These are phyloP conservation scores for Thecaphora frezii DNA, from an alignment of 1,284 basidiomycete genomes.

Conservation along the genomic window DNA sequence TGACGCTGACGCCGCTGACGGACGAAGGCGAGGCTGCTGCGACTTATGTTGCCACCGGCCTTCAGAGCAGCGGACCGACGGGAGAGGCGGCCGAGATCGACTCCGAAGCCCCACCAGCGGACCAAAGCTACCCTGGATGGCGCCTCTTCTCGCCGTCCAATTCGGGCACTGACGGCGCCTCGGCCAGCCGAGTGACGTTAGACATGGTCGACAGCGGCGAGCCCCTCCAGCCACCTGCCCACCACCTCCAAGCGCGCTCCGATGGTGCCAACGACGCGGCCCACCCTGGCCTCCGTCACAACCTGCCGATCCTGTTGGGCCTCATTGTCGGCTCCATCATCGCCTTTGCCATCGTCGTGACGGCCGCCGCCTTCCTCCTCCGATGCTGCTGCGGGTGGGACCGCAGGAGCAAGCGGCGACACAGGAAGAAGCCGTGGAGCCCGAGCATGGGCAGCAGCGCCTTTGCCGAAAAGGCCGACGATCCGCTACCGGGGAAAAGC, in stretches of 20 bases:
- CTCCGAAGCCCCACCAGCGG: too few species aligned
- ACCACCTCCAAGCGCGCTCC: not conserved
- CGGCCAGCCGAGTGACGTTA: not conserved
- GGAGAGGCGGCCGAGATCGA: not conserved
- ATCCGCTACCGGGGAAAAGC: not conserved
- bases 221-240: not conserved
- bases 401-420: constrained; percentile 1
- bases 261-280: not conserved
- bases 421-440: not conserved
- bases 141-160: not conserved
- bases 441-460: not conserved
- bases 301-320: constrained; percentile 28
- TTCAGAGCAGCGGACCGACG: not conserved
- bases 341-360: constrained; percentile 19
- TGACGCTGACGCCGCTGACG: not conserved
- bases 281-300: constrained; percentile 18
- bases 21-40: not conserved
- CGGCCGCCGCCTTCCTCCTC: constrained; percentile 15
- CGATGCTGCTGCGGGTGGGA: constrained; percentile 13
- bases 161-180: not conserved
- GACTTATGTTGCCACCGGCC: not conserved
- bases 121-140: not conserved
- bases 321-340: constrained; percentile 38
- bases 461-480: not conserved
- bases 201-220: not conserved